A percentile compares a stretch with the other conserved stretches of the same genome.
Evolutionary conservation across 495 filamentous ascomycete species (phyloP).

Genomic region (Barbatosphaeria neglecta): DNA sequence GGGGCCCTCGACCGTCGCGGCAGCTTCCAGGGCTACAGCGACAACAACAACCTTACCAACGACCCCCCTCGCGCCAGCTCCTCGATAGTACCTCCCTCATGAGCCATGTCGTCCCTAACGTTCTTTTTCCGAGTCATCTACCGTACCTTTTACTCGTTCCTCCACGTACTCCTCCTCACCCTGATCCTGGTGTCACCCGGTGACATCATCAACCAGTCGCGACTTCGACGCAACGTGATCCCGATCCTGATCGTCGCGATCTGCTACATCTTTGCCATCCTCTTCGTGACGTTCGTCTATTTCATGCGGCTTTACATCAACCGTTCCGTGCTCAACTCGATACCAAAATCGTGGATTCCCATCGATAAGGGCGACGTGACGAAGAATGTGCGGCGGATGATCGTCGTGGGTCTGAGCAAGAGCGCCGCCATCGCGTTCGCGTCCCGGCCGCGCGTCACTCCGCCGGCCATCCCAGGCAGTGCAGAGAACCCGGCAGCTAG

Average conservation of each 20-base stretch:
- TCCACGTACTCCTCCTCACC: conserved; percentile 59
- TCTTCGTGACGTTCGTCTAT: conserved; percentile 67
- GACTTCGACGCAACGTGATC: conserved; percentile 48
- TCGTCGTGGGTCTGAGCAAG: conserved; percentile 54
- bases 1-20: conserved; percentile 5
- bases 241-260: conserved; percentile 79
- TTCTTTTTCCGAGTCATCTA: conserved; percentile 68
- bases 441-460: conserved; percentile 50
- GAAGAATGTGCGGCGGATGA: conserved; percentile 60
- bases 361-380: conserved; percentile 68
- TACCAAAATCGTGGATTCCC: conserved; percentile 76
- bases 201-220: conserved; percentile 73
- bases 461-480: conserved; percentile 10
- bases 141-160: conserved; percentile 62
- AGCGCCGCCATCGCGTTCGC: conserved; percentile 78
- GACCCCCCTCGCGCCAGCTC: too few species aligned
- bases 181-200: conserved; percentile 72
- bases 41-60: too few species aligned
- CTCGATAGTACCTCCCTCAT: too few species aligned
- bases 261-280: conserved; percentile 61
- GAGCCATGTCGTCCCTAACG: conserved; percentile 18
- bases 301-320: conserved; percentile 80
- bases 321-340: conserved; percentile 60
- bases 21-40: too few species aligned
- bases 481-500: conserved; percentile 1